Conservation (phyloP, 192 early-diverging fungal genomes). For the Paraglomus brasilianum region DNA sequence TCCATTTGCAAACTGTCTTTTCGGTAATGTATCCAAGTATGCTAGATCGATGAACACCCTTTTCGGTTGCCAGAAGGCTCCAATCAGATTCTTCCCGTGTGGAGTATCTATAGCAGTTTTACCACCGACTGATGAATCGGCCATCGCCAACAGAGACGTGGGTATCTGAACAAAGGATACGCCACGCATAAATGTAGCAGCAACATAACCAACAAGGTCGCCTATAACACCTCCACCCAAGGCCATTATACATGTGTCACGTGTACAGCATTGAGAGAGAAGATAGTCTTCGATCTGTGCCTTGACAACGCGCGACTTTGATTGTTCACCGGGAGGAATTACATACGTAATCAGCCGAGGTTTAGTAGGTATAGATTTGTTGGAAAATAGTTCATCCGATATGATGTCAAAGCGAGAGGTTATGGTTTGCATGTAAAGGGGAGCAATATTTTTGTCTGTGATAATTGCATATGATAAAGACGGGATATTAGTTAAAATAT, state of each 20-base stretch:
- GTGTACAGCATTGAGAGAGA: slow-evolving; percentile 77
- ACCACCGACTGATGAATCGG: slow-evolving; percentile 96
- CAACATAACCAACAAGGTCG: slow-evolving; percentile 94
- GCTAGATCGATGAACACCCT: slow-evolving; percentile 90
- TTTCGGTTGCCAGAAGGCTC: slow-evolving; percentile 95
- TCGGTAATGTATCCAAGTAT: slow-evolving; percentile 82
- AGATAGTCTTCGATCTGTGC: slow-evolving; percentile 90
- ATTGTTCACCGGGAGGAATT: slow-evolving; percentile 84
- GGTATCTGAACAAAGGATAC: slow-evolving; percentile 93
- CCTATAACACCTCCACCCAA: slow-evolving; percentile 98
- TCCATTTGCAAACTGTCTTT: slow-evolving; percentile 91
- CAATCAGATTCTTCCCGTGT: slow-evolving; percentile 92
- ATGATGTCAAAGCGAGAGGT: slow-evolving; percentile 52
- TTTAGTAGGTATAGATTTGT: slow-evolving; percentile 8
- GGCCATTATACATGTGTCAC: slow-evolving; percentile 90
- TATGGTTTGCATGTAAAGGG: slow-evolving; percentile 68
- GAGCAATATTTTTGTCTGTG: slow-evolving; percentile 83
- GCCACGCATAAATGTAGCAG: slow-evolving; percentile 98
- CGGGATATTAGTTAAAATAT: slow-evolving; percentile 70
- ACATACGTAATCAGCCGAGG: slow-evolving; percentile 72
- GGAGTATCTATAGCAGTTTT: slow-evolving; percentile 98
- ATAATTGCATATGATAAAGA: slow-evolving; percentile 84
- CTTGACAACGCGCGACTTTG: slow-evolving; percentile 87
- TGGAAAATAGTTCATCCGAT: slow-evolving; percentile 29
- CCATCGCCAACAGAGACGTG: slow-evolving; percentile 94